Conservation (phyloP, 305 asterid species). For the Nicotiana rustica region DNA sequence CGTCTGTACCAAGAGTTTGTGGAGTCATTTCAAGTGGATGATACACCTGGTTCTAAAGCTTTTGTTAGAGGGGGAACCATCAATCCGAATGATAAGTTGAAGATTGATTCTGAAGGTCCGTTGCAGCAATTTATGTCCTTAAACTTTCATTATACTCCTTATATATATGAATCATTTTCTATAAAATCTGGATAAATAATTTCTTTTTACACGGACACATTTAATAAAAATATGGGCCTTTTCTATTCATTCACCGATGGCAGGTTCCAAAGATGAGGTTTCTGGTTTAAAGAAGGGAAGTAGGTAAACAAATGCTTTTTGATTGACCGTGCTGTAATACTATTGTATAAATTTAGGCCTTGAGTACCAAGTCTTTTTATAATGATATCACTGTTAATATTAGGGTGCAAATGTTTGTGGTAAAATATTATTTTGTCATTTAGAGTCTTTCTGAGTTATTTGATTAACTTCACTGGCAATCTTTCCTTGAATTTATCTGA, state of each 20-base stretch:
- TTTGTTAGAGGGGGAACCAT: slow-evolving; percentile 89
- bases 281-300: slow-evolving; percentile 99
- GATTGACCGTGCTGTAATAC: slow-evolving; percentile 71
- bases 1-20: slow-evolving; percentile 82
- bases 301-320: slow-evolving; percentile 92
- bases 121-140: slow-evolving; percentile 35
- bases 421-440: neutral
- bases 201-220: slow-evolving; percentile 67
- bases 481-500: neutral
- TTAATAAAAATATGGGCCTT: slow-evolving; percentile 89
- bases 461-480: neutral
- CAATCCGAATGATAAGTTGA: slow-evolving; percentile 75
- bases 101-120: slow-evolving; percentile 76
- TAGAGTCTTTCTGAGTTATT: neutral
- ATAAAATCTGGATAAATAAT: slow-evolving; percentile 51
- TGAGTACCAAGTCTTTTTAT: slow-evolving; percentile 44
- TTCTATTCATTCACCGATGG: slow-evolving; percentile 96
- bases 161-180: slow-evolving; percentile 34
- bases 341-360: slow-evolving; percentile 53
- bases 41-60: slow-evolving; percentile 79
- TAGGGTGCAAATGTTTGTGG: slow-evolving; percentile 31
- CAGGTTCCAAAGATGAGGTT: slow-evolving; percentile 99
- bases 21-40: slow-evolving; percentile 83
- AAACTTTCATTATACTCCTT: no score
- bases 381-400: slow-evolving; percentile 49